Evolutionary conservation across 2,329 filamentous ascomycete species (phyloP), one percentile per base, ranked within the genome.

Genomic region (Venturia effusa): DNA sequence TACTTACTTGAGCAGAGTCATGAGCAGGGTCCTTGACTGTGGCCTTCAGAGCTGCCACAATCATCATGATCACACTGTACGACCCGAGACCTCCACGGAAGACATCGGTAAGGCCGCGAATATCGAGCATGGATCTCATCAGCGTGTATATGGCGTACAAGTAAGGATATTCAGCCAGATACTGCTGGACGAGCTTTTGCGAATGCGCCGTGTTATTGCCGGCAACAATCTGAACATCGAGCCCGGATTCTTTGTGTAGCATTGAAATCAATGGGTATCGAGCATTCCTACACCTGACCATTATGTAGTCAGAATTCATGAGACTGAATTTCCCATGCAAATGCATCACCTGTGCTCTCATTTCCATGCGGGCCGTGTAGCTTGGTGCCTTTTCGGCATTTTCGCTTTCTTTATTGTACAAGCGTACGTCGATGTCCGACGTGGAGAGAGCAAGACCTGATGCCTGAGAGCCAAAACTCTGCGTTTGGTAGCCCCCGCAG

Each of bases 21-120:
- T 22, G 19, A 32, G 51, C 7, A 30, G 3, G 72, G 34, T 8
- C 0, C 27, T n/a, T 5, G n/a, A 17, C 27, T 10, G 19, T 72
- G 66, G 79, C 74, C 66, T 79, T 80, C 34, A 85, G 71, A 34
- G 80, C 78, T 5, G 82, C 81, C 17, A 82, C 79, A 22, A 86
- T 71, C 76, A 86, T 81, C 74, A 84, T 81, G 68, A 84, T 78
- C 11, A 84, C 73, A 15, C 78, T 74, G 68, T 86, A 84, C 0
- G 82, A 79, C 19, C 78, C 78, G 40, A 86, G 71, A 1, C 82
- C 81, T n/a, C 79, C 78, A 3, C 71, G 68, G 63, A 73, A 77
- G 22, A 79, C 75, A 62, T 81, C 78, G 39, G 77, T 76, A 2
- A 86, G 70, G 30, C 75, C 76, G 45, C 81, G 78, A 27, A 80